Base-by-base conservation (phyloP, 208 protist genomes). In the Leishmania turanica region DNA sequence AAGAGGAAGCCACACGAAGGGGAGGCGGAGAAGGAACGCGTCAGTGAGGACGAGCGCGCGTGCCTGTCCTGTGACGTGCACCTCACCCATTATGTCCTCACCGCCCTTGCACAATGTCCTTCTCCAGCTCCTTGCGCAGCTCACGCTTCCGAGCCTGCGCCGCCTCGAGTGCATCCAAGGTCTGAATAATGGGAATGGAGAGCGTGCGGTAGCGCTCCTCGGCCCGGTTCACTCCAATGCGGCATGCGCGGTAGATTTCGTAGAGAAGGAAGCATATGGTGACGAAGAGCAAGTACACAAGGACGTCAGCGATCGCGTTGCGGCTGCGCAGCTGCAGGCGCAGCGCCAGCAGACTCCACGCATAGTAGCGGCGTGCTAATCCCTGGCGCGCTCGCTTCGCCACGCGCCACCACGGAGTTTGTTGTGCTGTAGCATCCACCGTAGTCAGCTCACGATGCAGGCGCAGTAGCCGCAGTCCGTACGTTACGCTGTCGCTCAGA, bases 111-210 rank as follows among this genome's bases (percentile, higher is more conserved):
- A 95, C 65, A 54, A 97, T 87, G 78, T 97, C 93, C n/a, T 91
- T 83, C 78, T 97, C 92, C 87, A 97, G 90, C 75, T 97, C 91
- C 58, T 82, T 70, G 70, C 88, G 74, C 40, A 93, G 81, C n/a
- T 19, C 49, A 31, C 75, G 64, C 60, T 88, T 91, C 13, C 91
- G 91, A 58, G 87, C 49, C 83, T 95, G 88, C 62, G 86, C 84
- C 40, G 88, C 91, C 83, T 97, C 92, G 45, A 97, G 78, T 4
- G 92, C 91, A 8, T 93, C 91, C 72, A 97, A 93, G 62, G 93
- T 97, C 78, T 96, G 91, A 34, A 90, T 71, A 53, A 97, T 93
- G 7, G 93, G 93, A 62, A 97, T 92, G 7, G 93, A 88, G 71
- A 97, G 40, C 17, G 91, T 90, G 64, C 84, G 85, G 75, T 97